Base-by-base conservation (phyloP, 352 stramenopile genomes). In the Globisporangium camurandrum region DNA sequence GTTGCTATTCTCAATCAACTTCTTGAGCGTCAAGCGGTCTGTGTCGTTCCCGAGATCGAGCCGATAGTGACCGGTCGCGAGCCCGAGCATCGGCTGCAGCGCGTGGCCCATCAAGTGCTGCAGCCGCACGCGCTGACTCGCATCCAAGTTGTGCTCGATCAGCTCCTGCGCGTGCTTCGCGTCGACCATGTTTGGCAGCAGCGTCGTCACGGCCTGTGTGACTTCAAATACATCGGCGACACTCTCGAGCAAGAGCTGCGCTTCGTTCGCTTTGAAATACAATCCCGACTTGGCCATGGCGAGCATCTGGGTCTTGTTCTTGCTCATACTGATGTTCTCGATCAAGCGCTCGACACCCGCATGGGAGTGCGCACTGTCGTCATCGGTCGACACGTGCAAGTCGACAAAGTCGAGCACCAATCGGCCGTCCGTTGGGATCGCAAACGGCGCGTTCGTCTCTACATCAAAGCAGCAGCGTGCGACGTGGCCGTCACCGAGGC, bases 221-320 rank as follows among this genome's bases (percentile, higher is more conserved):
- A 75, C 42, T 40, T 91, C 77, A 37, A 70, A 76, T 16, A 82
- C 69, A 24, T 91, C 80, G 3, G 65, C 55, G 8, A 88, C 70
- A n/a, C 61, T 69, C 39, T 88, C 69, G 6, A 91, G 59, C 30
- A 91, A 66, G 5, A 83, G 50, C 51, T 91, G 80, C 6, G 80
- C 80, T 36, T 91, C 77, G 22, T 70, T 49, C 11, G 65, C 65
- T 42, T 75, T 81, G 47, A 91, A 91, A 41, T 68, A 72, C 14
- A 89, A 65, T 9, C 80, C 77, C 0, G 74, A 73, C 51, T 91
- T 89, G 49, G 77, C 77, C 72, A 91, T 91, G 24, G 68, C 55
- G 20, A 91, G 61, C 72, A 91, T 91, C 46, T 88, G 79, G 5
- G 59, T 69, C 57, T 91, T 87, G 55, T 86, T 84, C 58, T 87